Conservation (phyloP, 2,329 filamentous ascomycete genomes). For the Microdochium paspali region DNA sequence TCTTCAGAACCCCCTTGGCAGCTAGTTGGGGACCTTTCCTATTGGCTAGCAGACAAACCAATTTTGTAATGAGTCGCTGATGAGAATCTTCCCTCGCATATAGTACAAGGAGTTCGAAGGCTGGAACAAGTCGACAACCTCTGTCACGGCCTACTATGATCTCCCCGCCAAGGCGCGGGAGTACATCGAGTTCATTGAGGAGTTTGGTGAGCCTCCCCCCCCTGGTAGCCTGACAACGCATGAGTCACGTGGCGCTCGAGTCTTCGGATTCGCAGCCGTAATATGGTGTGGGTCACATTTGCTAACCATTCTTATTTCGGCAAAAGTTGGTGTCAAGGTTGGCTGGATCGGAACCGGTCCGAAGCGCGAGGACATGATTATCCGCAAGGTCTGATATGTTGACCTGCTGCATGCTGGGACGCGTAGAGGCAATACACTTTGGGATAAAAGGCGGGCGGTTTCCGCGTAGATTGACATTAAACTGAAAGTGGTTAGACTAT, state of each 20-base stretch:
- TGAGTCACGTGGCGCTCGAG: no score
- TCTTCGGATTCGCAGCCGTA: no score
- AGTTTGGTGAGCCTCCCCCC: constrained; percentile 27
- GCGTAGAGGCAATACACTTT: background rate
- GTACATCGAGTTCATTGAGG: constrained; percentile 60
- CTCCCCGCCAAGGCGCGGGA: constrained; percentile 54
- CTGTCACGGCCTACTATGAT: constrained; percentile 48
- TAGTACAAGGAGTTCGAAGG: constrained; percentile 57
- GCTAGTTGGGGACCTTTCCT: no score
- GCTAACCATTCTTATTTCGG: background rate
- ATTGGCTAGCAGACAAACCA: no score
- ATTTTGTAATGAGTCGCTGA: background rate
- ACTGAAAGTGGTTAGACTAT: no score
- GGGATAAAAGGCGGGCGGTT: no score
- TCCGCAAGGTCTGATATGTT: constrained; percentile 10
- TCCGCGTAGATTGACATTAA: no score
- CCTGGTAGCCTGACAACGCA: no score
- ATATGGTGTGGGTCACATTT: no score
- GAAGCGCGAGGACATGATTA: constrained; percentile 54
- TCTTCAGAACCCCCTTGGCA: background rate
- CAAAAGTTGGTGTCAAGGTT: constrained; percentile 43
- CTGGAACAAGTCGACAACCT: constrained; percentile 57
- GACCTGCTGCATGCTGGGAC: background rate
- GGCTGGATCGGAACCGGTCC: constrained; percentile 61
- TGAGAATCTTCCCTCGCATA: background rate